These are phyloP conservation scores for Allium cepa DNA, from an alignment of 106 monocot genomes.

Conservation along the genomic window DNA sequence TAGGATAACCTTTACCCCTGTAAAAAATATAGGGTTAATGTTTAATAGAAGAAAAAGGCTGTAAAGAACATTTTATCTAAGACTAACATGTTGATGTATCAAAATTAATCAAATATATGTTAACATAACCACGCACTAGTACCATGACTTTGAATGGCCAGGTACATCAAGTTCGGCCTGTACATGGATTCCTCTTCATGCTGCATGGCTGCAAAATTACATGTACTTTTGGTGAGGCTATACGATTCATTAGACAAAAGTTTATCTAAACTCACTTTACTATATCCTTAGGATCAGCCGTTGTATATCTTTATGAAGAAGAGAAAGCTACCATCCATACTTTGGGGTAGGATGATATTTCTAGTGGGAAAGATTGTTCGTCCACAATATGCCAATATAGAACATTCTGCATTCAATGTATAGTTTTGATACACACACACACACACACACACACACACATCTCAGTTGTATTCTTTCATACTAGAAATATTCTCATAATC, in stretches of 20 bases:
- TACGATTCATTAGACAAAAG: too few species aligned
- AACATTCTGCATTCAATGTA: conserved; percentile 60
- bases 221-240: background rate
- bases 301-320: conserved; percentile 69
- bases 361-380: conserved; percentile 79
- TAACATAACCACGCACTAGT: too few species aligned
- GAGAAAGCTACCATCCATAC: conserved; percentile 85
- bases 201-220: conserved; percentile 66
- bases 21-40: too few species aligned
- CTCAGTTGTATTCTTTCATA: background rate
- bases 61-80: too few species aligned
- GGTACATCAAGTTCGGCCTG: conserved; percentile 87
- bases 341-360: conserved; percentile 89
- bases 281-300: conserved; percentile 74
- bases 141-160: too few species aligned
- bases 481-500: background rate
- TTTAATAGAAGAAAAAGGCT: too few species aligned
- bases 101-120: too few species aligned
- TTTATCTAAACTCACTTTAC: conserved; percentile 51
- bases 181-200: conserved; percentile 69
- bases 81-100: too few species aligned
- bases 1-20: too few species aligned
- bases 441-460: too few species aligned
- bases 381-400: conserved; percentile 99
- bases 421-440: background rate